Base-by-base conservation (phyloP, 2,329 filamentous ascomycete genomes). In the Ramularia collo-cygni region DNA sequence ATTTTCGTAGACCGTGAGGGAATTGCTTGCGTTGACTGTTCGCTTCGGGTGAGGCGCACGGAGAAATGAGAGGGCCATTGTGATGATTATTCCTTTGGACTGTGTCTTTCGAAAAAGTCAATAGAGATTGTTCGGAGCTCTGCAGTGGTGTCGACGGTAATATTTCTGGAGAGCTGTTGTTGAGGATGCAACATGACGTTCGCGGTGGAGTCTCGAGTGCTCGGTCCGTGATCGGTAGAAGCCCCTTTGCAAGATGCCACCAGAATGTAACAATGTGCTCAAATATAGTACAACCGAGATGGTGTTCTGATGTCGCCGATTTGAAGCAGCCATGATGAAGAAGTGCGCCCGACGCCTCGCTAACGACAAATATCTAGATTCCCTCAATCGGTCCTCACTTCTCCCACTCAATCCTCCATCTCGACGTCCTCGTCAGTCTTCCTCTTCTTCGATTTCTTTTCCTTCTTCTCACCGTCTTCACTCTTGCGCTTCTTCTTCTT, bases 401-500 rank as follows among this genome's bases (percentile, higher is more conserved):
- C 12, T 8, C 9, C 7, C 16, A 16, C 28, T 41, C 36, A 51
- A 14, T 44, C 48, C 28, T 45, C 49, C 35, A 56, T 58, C 28
- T 56, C 59, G 21, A 58, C 51, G 39, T 48, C 55, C 18, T 58
- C 55, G 8, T 16, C 54, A 30, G 50, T 48, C 39, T 55, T 54
- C 44, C 54, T 52, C 47, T 58, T 59, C 53, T 64, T 66, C 50
- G 62, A 61, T 46, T 67, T 71, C 56, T 66, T 66, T 37, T 62
- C 59, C 36, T 64, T 64, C 34, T 61, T 43, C 24, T 51, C 47
- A 65, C 60, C 63, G 67, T 54, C 61, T 62, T 46, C 42, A 58
- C 52, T 69, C 66, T 55, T 62, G 71, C 77, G 57, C 52, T 74
- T 71, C 51, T 63, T 64, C 43, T 58, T 57, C 49, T 60, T 55